phyloP scores from a whole-genome alignment of 2,329 filamentous ascomycete species.

The Apiospora kogelbergensis region DNA sequence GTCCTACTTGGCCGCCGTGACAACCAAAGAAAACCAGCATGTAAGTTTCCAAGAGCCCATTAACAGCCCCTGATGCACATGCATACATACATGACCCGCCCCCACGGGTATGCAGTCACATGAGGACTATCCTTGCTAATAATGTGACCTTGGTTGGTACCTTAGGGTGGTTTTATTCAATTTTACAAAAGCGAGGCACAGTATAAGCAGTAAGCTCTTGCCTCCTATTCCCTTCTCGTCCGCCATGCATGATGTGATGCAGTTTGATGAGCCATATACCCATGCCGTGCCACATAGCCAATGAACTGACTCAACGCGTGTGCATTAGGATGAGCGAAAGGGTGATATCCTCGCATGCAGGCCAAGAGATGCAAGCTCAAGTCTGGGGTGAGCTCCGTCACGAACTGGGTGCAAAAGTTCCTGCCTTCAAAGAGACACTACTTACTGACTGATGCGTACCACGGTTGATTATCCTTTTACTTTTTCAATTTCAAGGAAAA shows the following conservation, averaged over 20 bases:
- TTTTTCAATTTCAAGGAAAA: background rate
- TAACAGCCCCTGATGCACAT: too few species aligned
- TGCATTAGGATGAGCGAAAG: conserved; percentile 16
- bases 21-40: conserved; percentile 24
- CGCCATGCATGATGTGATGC: background rate
- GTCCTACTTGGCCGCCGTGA: conserved; percentile 21
- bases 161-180: background rate
- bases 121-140: background rate
- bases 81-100: too few species aligned
- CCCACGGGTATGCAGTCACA: background rate
- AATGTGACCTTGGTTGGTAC: background rate
- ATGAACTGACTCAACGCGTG: background rate
- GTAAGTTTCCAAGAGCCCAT: conserved; percentile 14
- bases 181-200: background rate
- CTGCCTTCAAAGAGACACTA: conserved; percentile 16
- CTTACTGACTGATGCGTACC: background rate
- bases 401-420: conserved; percentile 23
- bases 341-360: conserved; percentile 18
- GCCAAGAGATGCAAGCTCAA: conserved; percentile 20
- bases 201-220: background rate
- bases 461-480: background rate
- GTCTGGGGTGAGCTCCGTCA: conserved; percentile 25
- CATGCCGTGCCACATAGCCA: background rate
- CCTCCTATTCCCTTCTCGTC: background rate
- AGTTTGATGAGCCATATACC: background rate